Evolutionary conservation across 768 basidiomycete species (phyloP).

Genomic region (Suillus ampliporus): DNA sequence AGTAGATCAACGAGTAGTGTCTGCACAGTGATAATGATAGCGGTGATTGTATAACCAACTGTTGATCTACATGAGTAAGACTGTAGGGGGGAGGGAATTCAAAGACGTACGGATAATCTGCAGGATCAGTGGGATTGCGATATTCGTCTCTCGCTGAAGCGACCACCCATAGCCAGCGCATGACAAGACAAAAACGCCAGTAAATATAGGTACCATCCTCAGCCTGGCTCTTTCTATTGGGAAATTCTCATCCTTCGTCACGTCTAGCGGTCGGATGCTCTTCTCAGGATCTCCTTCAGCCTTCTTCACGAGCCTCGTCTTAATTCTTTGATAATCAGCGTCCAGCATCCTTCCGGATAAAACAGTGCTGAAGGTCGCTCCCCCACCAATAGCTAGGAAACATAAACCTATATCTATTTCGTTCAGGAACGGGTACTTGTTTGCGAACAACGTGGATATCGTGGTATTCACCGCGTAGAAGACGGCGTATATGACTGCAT

Average conservation of each 20-base stretch:
- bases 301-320: too few relatives aligned
- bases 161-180: constrained; percentile 68
- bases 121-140: constrained; percentile 59
- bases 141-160: constrained; percentile 50
- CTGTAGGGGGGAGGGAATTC: background rate
- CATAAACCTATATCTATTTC: too few relatives aligned
- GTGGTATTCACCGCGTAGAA: too few relatives aligned
- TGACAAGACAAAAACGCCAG: constrained; percentile 44
- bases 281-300: too few relatives aligned
- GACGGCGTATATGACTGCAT: constrained; percentile 59
- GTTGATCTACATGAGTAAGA: background rate
- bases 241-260: constrained; percentile 46
- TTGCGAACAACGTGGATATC: too few relatives aligned
- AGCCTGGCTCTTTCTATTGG: constrained; percentile 67
- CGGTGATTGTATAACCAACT: constrained; percentile 58
- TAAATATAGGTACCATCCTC: constrained; percentile 48
- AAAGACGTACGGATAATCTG: constrained; percentile 36
- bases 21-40: constrained; percentile 60
- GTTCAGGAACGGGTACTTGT: too few relatives aligned
- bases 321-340: constrained; percentile 59
- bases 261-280: constrained; percentile 24
- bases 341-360: constrained; percentile 69
- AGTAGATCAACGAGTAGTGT: too few relatives aligned
- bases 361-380: constrained; percentile 62
- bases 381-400: constrained; percentile 76